Evolutionary conservation across 192 early-diverging fungal genomes (phyloP).

Genomic region (Backusella mclennaniae): DNA sequence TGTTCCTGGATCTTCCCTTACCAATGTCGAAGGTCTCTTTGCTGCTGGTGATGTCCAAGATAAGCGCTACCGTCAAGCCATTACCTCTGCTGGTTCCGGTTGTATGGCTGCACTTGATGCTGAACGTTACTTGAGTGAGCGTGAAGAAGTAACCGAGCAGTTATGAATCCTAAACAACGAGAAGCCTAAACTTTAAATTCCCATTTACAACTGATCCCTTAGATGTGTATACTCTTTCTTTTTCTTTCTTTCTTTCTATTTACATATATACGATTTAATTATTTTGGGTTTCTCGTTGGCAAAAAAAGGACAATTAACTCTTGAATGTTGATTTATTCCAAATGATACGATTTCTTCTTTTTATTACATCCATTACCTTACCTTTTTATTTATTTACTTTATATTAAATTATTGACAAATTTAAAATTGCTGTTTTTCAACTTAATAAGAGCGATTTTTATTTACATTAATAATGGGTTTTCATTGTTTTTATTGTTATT

Average conservation of each 20-base stretch:
- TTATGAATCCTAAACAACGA: constrained; percentile 7
- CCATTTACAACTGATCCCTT: not conserved
- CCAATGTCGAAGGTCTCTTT: constrained; percentile 91
- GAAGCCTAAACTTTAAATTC: constrained; percentile 8
- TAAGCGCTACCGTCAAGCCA: constrained; percentile 92
- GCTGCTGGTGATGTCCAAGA: constrained; percentile 98
- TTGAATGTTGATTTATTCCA: not conserved
- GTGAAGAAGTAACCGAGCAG: not conserved
- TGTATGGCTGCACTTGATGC: constrained; percentile 98
- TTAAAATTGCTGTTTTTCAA: not conserved
- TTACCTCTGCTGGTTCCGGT: constrained; percentile 94
- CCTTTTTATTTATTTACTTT: not conserved
- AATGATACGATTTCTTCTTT: not conserved
- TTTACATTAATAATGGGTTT: not conserved
- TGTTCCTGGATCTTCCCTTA: constrained; percentile 74
- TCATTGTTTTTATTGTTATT: too few relatives aligned
- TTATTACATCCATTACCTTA: not conserved
- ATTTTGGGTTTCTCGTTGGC: not conserved
- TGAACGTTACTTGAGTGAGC: constrained; percentile 90
- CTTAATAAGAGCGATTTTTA: not conserved
- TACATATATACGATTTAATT: not conserved
- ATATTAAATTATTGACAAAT: not conserved
- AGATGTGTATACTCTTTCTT: not conserved
- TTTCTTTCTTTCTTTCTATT: not conserved
- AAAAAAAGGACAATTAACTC: not conserved